Evolutionary conservation across 371 early-diverging fungal genomes (phyloP).

Genomic region (Thermomucor indicae-seudaticae): DNA sequence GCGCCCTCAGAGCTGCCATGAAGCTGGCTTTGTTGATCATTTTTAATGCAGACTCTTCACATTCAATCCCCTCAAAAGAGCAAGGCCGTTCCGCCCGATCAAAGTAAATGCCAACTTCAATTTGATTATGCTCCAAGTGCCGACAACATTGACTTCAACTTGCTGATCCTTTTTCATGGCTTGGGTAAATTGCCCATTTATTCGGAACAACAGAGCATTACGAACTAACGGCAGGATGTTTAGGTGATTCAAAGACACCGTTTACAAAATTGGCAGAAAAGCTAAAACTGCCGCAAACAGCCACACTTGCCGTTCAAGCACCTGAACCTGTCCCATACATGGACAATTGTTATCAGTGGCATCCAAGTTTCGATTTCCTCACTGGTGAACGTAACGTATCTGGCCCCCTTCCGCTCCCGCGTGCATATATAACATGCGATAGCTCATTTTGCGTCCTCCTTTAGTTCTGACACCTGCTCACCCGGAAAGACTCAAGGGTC

Average conservation of each 20-base stretch:
- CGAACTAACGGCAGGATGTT: neutral
- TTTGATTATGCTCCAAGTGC: constrained; percentile 50
- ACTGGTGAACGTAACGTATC: constrained; percentile 49
- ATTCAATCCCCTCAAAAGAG: constrained; percentile 15
- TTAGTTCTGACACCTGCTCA: constrained; percentile 44
- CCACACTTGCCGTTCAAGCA: constrained; percentile 58
- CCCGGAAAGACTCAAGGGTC: constrained; percentile 42
- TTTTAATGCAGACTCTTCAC: constrained; percentile 29
- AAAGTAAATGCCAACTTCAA: constrained; percentile 27
- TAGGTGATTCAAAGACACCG: constrained; percentile 55
- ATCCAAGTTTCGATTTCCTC: constrained; percentile 56
- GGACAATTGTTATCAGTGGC: constrained; percentile 65
- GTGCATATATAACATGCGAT: neutral
- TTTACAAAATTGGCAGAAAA: constrained; percentile 56
- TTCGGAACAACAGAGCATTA: neutral
- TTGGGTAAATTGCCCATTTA: constrained; percentile 35
- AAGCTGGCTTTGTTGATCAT: too few species aligned
- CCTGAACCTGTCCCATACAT: constrained; percentile 62
- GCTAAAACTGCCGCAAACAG: constrained; percentile 67
- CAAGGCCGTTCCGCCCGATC: constrained; percentile 25
- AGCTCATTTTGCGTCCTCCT: neutral
- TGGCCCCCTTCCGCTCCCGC: neutral
- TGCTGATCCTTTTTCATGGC: constrained; percentile 75
- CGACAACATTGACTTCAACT: constrained; percentile 62
- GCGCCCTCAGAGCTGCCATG: too few species aligned